Base-by-base conservation (phyloP, 2,329 filamentous ascomycete genomes). In the Diaporthe amygdali region DNA sequence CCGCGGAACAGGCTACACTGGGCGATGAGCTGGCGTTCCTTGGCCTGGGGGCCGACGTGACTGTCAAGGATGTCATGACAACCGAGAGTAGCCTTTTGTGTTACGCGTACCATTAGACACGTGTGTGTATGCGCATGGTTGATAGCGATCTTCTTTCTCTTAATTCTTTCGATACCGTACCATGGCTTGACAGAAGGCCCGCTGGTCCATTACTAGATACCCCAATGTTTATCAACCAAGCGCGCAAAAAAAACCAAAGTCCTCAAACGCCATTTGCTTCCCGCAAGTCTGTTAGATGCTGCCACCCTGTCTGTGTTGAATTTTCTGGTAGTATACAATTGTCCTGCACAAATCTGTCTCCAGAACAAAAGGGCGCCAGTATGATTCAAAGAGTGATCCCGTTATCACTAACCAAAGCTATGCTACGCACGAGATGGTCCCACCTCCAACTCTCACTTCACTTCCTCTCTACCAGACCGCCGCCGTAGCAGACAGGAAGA, bases 201-300 rank as follows among this genome's bases (percentile, higher is more conserved):
- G 59, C 59, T 64, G 59, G 59, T 34, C 44, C 41, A n/a, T 64
- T 49, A 64, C 37, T 64, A 64, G 59, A 64, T 64, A 64, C 59
- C 59, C 59, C 59, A 64, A 64, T 49, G 34, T 17, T 37, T 49
- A 27, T n/a, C 34, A 49, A 49, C 6, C 55, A 32, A 61, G 41
- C 39, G 32, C 44, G 25, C 39, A 61, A 61, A 46, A 22, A 30
- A 64, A 64, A 64, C 25, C 14, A 47, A 20, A 49, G 30, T n/a
- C 44, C 30, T 64, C 44, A 47, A 64, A 64, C 44, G 59, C 59
- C 59, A 9, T 47, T 49, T 64, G 59, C 59, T 64, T 37, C 30
- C n/a, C 30, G 41, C 44, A 37, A 64, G 41, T 64, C 41, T 49
- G 34, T 64, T 44, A 64, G 59, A 64, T 64, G 59, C 44, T 49